Evolutionary conservation across 208 protist species (phyloP).

Genomic region (Wallacemonas sp.): DNA sequence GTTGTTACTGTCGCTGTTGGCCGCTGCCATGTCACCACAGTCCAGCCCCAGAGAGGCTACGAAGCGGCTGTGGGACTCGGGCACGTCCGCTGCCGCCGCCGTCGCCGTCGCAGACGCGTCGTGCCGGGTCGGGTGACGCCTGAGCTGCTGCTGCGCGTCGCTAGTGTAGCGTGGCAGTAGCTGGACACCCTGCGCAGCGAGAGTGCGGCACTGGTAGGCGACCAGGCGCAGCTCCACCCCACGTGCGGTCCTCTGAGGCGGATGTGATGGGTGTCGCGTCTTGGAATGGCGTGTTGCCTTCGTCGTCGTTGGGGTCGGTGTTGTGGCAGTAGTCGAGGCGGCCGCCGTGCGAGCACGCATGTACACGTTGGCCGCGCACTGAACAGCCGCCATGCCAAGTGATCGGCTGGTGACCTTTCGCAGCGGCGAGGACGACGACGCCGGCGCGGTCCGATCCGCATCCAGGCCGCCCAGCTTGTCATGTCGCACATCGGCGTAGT

Average conservation of each 20-base stretch:
- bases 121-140: not conserved
- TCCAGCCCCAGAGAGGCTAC: no score
- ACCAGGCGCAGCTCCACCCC: not conserved
- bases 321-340: no score
- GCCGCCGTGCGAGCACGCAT: conserved; percentile 8
- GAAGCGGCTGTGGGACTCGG: no score
- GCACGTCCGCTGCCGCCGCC: no score
- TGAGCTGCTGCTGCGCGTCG: not conserved
- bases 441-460: no score
- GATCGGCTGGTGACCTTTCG: conserved; percentile 20
- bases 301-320: not conserved
- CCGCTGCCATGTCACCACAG: no score
- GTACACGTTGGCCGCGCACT: conserved; percentile 22
- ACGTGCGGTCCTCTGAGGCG: not conserved
- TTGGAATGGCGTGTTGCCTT: not conserved
- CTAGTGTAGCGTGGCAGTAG: not conserved
- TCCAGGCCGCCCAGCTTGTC: no score
- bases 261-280: not conserved
- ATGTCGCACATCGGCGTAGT: no score
- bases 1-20: no score
- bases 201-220: conserved; percentile 1
- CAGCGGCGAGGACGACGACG: no score
- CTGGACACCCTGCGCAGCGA: not conserved
- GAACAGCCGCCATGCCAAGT: conserved; percentile 25
- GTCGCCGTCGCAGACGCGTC: no score